Percentiles rank a stretch among this genome's conserved stretches.
These are phyloP conservation scores for Mortierella sp. DNA, from an alignment of 371 early-diverging fungal genomes.

Conservation along the genomic window DNA sequence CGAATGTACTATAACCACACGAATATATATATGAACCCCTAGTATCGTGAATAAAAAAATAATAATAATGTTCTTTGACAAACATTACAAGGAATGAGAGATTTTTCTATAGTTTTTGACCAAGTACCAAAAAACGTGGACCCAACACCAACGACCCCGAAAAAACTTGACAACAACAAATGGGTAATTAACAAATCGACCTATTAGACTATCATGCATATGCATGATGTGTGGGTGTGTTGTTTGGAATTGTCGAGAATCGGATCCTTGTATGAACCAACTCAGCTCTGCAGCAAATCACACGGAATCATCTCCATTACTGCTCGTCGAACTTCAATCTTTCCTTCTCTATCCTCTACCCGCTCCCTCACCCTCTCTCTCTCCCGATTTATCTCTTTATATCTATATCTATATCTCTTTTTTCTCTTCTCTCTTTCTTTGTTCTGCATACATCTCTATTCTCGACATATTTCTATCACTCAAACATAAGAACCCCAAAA, in stretches of 20 bases:
- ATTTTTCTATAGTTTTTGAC: too few relatives aligned
- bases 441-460: too few relatives aligned
- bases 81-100: too few relatives aligned
- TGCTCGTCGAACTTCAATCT: background rate
- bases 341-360: background rate
- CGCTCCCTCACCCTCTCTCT: background rate
- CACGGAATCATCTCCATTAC: background rate
- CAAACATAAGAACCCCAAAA: too few relatives aligned
- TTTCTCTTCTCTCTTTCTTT: background rate
- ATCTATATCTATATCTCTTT: background rate
- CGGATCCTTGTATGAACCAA: conserved; percentile 2
- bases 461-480: too few relatives aligned
- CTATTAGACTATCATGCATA: background rate
- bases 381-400: background rate
- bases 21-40: too few relatives aligned
- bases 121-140: too few relatives aligned
- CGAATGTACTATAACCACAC: background rate
- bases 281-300: background rate
- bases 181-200: too few relatives aligned
- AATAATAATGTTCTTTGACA: too few relatives aligned
- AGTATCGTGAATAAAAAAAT: background rate
- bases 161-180: too few relatives aligned
- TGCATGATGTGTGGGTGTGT: background rate
- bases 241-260: conserved; percentile 2
- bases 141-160: too few relatives aligned